Evolutionary conservation across 345 rosid species (phyloP), one percentile per base, ranked within the genome.

Genomic region (Aethionema arabicum): DNA sequence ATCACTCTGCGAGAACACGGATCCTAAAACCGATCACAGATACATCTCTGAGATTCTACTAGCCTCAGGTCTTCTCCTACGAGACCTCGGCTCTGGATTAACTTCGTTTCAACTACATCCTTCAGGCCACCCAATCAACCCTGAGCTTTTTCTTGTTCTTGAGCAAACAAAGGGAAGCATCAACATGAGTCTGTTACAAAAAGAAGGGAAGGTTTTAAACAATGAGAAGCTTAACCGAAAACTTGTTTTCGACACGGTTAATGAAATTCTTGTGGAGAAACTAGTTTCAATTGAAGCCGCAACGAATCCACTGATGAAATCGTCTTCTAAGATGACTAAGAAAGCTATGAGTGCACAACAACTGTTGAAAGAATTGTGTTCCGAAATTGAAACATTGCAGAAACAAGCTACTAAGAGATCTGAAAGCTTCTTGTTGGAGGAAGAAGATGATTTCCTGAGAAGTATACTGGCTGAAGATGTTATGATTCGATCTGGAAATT

Each of bases 1-100:
- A 21, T 92, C 91, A 4, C 91, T 92, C 47, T 89, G 98, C 29
- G 91, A 87, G 78, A 87, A 81, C 77, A 56, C 80, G 36, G 82
- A 79, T 65, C 97, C 97, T 16, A 58, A 44, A 49, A 65, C 71
- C 29, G 93, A 92, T 70, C 88, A 85, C 77, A 79, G 98, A 78
- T 93, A 93, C 80, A 78, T 93, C 63, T 89, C 97, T 0, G 96
- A 93, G 83, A 90, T 93, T 72, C 63, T 93, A 45, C 69, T 93
- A 70, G 95, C 98, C 57, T 92, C 98, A 0, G 98, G 98, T 53
- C 87, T 92, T 42, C 78, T 92, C n/a, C 93, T 92, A 27, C 78
- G 89, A 52, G 95, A 88, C 66, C 80, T 88, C 6, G 79, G 80
- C 51, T 77, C 93, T 14, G 80, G 81, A 50, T 70, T 79, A 65